These are phyloP conservation scores for Lachnellula willkommii DNA, from an alignment of 2,329 filamentous ascomycete species.

Conservation along the genomic window DNA sequence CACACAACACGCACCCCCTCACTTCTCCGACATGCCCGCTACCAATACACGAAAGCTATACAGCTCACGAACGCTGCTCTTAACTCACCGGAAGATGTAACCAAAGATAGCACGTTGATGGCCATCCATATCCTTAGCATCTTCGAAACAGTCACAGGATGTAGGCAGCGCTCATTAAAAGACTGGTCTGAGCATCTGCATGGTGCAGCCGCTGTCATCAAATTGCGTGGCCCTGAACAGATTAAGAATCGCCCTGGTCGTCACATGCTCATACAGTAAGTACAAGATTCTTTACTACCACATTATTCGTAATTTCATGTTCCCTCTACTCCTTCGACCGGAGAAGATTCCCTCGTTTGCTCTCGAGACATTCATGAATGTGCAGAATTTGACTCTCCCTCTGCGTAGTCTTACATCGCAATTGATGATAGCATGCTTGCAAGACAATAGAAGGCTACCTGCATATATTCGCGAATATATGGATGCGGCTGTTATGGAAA, in stretches of 20 bases:
- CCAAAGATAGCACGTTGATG: constrained; percentile 51
- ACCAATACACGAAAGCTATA: constrained; percentile 48
- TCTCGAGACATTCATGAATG: too few relatives aligned
- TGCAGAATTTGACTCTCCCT: too few relatives aligned
- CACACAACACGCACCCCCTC: constrained; percentile 33
- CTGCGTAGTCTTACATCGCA: constrained; percentile 38
- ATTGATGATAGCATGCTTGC: constrained; percentile 48
- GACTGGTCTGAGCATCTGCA: constrained; percentile 51
- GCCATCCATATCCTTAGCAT: constrained; percentile 50
- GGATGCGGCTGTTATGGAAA: constrained; percentile 35
- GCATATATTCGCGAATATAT: constrained; percentile 43
- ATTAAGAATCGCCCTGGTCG: constrained; percentile 42
- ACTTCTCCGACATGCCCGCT: constrained; percentile 43
- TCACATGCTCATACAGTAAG: constrained; percentile 47
- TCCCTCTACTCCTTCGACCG: too few relatives aligned
- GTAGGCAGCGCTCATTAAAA: constrained; percentile 40
- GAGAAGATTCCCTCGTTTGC: too few relatives aligned
- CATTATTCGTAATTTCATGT: too few relatives aligned
- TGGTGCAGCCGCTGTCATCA: constrained; percentile 46
- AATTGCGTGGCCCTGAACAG: constrained; percentile 44
- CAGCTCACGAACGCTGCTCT: constrained; percentile 47
- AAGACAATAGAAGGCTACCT: constrained; percentile 45
- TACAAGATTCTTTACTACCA: too few relatives aligned
- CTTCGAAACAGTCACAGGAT: constrained; percentile 49
- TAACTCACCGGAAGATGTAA: constrained; percentile 39